Evolutionary conservation across 208 protist species (phyloP).

Genomic region (Leishmania guyanensis): DNA sequence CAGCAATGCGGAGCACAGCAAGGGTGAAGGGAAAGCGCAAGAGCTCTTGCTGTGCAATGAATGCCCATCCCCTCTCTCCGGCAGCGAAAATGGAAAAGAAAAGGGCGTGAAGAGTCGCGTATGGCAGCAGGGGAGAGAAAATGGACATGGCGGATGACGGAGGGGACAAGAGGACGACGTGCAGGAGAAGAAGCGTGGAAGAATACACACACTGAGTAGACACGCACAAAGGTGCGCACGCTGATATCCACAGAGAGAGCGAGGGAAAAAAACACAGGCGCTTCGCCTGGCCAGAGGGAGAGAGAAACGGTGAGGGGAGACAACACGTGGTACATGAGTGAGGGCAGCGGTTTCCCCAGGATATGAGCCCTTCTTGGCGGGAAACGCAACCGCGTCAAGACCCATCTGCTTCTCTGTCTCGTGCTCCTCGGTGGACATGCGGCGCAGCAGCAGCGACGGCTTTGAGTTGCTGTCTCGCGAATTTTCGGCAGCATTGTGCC

Average conservation of each 20-base stretch:
- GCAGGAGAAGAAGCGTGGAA: neutral
- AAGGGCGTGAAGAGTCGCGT: neutral
- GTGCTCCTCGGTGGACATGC: neutral
- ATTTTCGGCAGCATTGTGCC: neutral
- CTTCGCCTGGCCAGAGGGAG: neutral
- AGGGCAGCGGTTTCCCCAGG: neutral
- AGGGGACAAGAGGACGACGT: neutral
- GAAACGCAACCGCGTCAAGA: neutral
- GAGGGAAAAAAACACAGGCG: neutral
- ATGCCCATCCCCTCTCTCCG: neutral
- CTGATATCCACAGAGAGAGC: neutral
- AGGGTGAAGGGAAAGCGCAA: neutral
- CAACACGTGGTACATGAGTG: neutral
- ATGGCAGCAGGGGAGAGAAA: neutral
- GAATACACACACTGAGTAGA: neutral
- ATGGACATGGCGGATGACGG: neutral
- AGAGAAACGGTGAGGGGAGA: neutral
- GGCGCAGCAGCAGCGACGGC: neutral
- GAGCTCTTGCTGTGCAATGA: neutral
- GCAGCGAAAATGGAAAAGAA: neutral
- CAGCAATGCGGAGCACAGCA: neutral
- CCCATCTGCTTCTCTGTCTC: neutral
- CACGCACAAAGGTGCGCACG: neutral
- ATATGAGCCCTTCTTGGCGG: neutral
- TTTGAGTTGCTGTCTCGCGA: neutral